phyloP scores from a whole-genome alignment of 352 stramenopile species.

The Globisporangium radiosum region DNA sequence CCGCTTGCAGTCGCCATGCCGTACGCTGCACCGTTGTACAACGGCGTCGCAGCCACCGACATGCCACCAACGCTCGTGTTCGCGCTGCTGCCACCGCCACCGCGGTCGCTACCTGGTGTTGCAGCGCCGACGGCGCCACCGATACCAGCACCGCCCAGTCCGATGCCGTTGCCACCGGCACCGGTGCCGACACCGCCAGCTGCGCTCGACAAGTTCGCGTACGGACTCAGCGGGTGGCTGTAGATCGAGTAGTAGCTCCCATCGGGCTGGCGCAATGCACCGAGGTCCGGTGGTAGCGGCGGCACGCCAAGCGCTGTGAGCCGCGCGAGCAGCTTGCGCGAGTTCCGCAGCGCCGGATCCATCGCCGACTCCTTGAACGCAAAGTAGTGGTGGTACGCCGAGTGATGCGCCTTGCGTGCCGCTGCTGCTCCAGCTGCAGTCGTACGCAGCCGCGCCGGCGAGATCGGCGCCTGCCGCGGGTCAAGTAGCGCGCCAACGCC shows the following conservation, averaged over 20 bases:
- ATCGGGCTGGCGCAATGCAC: constrained; percentile 64
- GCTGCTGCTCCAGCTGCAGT: constrained; percentile 21
- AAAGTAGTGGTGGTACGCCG: constrained; percentile 65
- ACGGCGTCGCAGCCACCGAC: constrained; percentile 18
- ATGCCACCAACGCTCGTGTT: constrained; percentile 10
- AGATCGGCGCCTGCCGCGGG: constrained; percentile 36
- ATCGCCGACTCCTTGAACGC: constrained; percentile 78
- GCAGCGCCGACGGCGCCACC: constrained; percentile 8
- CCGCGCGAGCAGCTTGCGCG: constrained; percentile 84
- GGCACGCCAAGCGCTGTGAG: constrained; percentile 90
- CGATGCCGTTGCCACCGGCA: no score
- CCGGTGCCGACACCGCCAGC: background rate
- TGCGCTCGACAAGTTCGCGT: constrained; percentile 27
- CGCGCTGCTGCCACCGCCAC: constrained; percentile 5
- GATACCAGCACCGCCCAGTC: background rate
- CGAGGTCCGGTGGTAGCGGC: constrained; percentile 88
- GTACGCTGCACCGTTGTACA: constrained; percentile 14
- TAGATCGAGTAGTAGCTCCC: constrained; percentile 76
- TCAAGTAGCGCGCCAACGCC: constrained; percentile 52
- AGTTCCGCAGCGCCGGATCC: constrained; percentile 72
- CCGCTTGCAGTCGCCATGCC: constrained; percentile 7
- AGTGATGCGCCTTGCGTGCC: constrained; percentile 28
- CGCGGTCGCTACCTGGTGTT: constrained; percentile 24
- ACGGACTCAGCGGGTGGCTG: constrained; percentile 58
- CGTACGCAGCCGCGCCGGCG: constrained; percentile 51